These are phyloP conservation scores for Musa schizocarpa DNA, from an alignment of 176 grass and related monocot genomes.

Conservation along the genomic window DNA sequence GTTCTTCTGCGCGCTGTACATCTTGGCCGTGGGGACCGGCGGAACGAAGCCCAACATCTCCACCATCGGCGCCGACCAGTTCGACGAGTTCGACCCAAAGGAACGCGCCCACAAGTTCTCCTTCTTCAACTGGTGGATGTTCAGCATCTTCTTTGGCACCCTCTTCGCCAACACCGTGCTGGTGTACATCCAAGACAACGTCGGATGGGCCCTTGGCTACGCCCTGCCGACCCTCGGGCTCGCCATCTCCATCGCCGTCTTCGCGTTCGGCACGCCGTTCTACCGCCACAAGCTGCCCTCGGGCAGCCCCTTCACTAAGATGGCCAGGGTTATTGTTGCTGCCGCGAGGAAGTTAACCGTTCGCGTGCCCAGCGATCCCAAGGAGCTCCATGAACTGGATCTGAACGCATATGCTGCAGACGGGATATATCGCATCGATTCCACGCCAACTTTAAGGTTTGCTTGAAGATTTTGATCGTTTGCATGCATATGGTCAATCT, in stretches of 20 bases:
- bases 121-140: slow-evolving; percentile 58
- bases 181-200: slow-evolving; percentile 51
- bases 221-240: slow-evolving; percentile 39
- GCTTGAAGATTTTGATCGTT: not conserved
- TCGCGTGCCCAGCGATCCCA: slow-evolving; percentile 18
- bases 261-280: slow-evolving; percentile 35
- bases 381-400: slow-evolving; percentile 46
- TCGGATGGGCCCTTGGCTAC: slow-evolving; percentile 46
- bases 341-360: slow-evolving; percentile 26
- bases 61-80: slow-evolving; percentile 44
- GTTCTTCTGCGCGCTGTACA: slow-evolving; percentile 35
- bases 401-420: slow-evolving; percentile 29
- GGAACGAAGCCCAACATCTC: slow-evolving; percentile 42
- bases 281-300: slow-evolving; percentile 49
- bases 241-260: slow-evolving; percentile 30
- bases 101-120: slow-evolving; percentile 34
- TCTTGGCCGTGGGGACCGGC: slow-evolving; percentile 27
- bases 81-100: slow-evolving; percentile 30
- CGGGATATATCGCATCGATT: slow-evolving; percentile 27
- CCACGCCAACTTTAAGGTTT: slow-evolving; percentile 28
- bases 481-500: not conserved
- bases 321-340: slow-evolving; percentile 35
- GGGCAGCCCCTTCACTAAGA: slow-evolving; percentile 37
- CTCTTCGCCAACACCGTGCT: slow-evolving; percentile 32
- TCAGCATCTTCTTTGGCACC: slow-evolving; percentile 34